These are phyloP conservation scores for Meyerozyma guilliermondii DNA, from an alignment of 1,139 yeast genomes.

Conservation along the genomic window DNA sequence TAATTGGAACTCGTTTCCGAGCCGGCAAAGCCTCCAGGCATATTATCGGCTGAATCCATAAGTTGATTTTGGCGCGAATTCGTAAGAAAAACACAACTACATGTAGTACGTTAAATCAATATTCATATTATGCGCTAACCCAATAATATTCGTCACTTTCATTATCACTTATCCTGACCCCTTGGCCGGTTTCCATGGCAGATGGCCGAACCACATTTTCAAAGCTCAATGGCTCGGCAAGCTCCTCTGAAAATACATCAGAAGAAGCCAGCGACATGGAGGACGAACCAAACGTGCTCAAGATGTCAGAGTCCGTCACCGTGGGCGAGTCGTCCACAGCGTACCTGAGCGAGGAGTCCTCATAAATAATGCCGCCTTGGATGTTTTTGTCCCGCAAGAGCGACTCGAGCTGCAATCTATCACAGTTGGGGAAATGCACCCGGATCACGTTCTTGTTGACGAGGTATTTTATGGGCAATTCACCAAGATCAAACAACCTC, in stretches of 20 bases:
- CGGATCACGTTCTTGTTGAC: constrained; percentile 32
- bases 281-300: constrained; percentile 14
- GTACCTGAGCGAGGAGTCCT: constrained; percentile 13
- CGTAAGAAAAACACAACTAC: background rate
- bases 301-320: constrained; percentile 18
- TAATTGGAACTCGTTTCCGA: background rate
- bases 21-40: background rate
- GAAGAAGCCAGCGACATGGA: constrained; percentile 1
- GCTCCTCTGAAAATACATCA: background rate
- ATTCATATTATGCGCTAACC: constrained; percentile 2
- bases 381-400: constrained; percentile 48
- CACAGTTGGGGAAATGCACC: constrained; percentile 57
- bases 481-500: constrained; percentile 42
- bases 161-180: background rate
- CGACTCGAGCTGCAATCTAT: constrained; percentile 42
- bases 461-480: constrained; percentile 42
- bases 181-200: background rate
- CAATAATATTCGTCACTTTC: constrained; percentile 2
- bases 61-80: background rate
- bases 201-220: background rate
- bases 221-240: background rate
- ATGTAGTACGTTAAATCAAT: background rate
- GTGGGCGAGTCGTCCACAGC: background rate
- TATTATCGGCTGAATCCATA: background rate
- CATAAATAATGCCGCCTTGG: constrained; percentile 43